Evolutionary conservation across 2,329 filamentous ascomycete genomes (phyloP).

Genomic region (Hypoxylon sp.): DNA sequence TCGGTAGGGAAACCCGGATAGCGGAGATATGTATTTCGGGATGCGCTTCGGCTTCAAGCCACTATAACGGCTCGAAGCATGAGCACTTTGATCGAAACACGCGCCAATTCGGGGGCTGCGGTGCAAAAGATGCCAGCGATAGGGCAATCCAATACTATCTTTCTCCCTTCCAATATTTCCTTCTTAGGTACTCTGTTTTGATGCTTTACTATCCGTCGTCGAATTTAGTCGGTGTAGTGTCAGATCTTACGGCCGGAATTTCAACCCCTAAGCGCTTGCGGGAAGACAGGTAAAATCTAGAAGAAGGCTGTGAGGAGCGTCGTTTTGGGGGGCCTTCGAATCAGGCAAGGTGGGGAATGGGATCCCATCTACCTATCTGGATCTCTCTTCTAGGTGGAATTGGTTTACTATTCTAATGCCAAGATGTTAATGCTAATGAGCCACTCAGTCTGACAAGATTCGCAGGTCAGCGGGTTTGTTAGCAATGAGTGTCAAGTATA

Average conservation of each 20-base stretch:
- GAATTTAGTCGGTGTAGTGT: slow-evolving; percentile 14
- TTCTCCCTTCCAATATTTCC: slow-evolving; percentile 1
- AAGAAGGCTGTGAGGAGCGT: slow-evolving; percentile 22
- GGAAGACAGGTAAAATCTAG: slow-evolving; percentile 21
- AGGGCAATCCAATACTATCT: slow-evolving; percentile 13
- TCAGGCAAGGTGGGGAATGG: slow-evolving; percentile 35
- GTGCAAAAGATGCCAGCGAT: slow-evolving; percentile 5
- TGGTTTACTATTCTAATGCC: slow-evolving; percentile 19
- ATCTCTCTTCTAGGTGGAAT: slow-evolving; percentile 22
- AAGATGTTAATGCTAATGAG: slow-evolving; percentile 33
- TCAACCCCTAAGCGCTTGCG: slow-evolving; percentile 11
- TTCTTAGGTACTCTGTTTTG: background rate
- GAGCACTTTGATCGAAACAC: slow-evolving; percentile 8
- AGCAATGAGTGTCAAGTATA: slow-evolving; percentile 6
- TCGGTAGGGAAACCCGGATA: slow-evolving; percentile 15
- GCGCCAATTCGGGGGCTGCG: slow-evolving; percentile 4
- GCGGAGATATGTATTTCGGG: slow-evolving; percentile 20
- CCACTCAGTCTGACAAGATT: slow-evolving; percentile 16
- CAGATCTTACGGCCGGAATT: slow-evolving; percentile 21
- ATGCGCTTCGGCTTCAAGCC: slow-evolving; percentile 34
- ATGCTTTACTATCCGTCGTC: slow-evolving; percentile 7
- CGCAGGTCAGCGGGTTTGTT: background rate
- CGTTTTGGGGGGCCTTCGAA: slow-evolving; percentile 17
- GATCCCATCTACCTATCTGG: slow-evolving; percentile 28
- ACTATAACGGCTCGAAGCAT: slow-evolving; percentile 11